phyloP scores from a whole-genome alignment of 768 basidiomycete genomes.

The Galerina sulciceps region DNA sequence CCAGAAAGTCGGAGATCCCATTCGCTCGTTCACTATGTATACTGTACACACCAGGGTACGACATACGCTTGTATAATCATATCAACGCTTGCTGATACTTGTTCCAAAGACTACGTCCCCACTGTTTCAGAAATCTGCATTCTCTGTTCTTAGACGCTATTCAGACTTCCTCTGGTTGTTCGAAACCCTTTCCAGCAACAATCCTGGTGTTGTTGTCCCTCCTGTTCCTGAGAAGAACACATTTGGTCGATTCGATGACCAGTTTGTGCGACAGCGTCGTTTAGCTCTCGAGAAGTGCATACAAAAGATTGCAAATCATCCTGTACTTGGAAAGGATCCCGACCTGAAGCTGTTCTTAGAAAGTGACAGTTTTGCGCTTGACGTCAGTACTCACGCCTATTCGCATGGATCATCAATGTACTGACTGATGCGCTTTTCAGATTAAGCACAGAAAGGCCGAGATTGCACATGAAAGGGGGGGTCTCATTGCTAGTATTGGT shows the following conservation, averaged over 20 bases:
- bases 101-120: conserved; percentile 78
- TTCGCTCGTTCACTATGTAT: conserved; percentile 93
- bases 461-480: conserved; percentile 75
- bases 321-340: conserved; percentile 83
- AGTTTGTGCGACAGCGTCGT: conserved; percentile 88
- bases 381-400: conserved; percentile 56
- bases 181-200: conserved; percentile 84
- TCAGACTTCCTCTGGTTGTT: conserved; percentile 98
- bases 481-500: conserved; percentile 83
- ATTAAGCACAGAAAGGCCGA: conserved; percentile 89
- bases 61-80: conserved; percentile 2
- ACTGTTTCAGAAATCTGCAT: conserved; percentile 77
- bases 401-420: background rate
- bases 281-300: conserved; percentile 87
- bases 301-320: conserved; percentile 92
- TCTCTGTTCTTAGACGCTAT: conserved; percentile 96
- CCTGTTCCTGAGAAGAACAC: conserved; percentile 96
- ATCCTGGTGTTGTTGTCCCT: conserved; percentile 96
- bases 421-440: conserved; percentile 39
- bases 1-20: conserved; percentile 95
- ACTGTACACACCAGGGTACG: conserved; percentile 89
- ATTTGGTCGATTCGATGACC: conserved; percentile 90
- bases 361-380: conserved; percentile 87
- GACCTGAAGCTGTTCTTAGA: conserved; percentile 93
- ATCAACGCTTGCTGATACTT: conserved; percentile 3